Evolutionary conservation across 2,329 filamentous ascomycete species (phyloP), one percentile per base, ranked within the genome.

Genomic region (Xylaria sp.): DNA sequence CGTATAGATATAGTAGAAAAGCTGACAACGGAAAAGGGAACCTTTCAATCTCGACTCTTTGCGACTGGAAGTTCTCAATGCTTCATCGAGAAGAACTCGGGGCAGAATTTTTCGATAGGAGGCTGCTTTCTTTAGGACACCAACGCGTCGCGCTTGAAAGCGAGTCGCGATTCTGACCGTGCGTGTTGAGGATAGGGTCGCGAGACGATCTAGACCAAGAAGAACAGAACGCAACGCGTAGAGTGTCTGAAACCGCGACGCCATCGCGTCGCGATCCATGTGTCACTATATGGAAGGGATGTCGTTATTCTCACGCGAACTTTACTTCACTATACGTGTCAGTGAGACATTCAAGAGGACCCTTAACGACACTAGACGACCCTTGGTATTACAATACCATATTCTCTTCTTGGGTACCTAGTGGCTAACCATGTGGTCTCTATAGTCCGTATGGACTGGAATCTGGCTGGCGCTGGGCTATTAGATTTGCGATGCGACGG

Each of bases 401-500:
- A 30, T 27, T 19, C 24, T 39, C 45, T 12, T 17, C 8, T 17
- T 14, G 19, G 5, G 34, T 42, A 21, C 48, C 17, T 48, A 12
- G 32, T 19, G 34, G 53, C 42, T 19, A 57, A 9, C 48, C 42
- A 32, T 45, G 24, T 27, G 1, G 4, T 14, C 69, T 39, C 24
- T 61, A 36, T 32, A 7, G 39, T 17, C 48, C n/a, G 11, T 30
- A 60, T 55, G 50, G 55, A 42, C 63, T 69, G 61, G 62, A 32
- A 68, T 70, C 36, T 61, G 61, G 39, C 65, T n/a, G 27, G 39
- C 12, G 30, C 36, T 50, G 34, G 39, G 45, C 61, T 61, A 56
- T 56, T 45, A 34, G 59, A 53, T 55, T 61, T 12, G 42, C 53
- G 61, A 65, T 68, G 62, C 54, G 64, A 64, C 32, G 4, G 17